Evolutionary conservation across 345 rosid genomes (phyloP).

Genomic region (Eucalyptus cloeziana): DNA sequence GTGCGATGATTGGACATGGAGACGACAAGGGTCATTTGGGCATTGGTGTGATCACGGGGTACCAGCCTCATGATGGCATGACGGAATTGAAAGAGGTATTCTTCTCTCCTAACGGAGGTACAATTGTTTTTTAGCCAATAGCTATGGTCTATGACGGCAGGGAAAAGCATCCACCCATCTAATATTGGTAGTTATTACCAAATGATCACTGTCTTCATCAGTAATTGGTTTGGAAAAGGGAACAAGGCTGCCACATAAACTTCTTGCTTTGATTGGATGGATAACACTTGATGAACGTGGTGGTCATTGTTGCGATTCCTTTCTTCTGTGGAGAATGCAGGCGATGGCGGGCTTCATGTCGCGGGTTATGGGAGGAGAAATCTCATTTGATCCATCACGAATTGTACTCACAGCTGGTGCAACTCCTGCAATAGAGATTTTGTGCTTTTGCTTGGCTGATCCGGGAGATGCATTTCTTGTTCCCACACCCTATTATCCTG

Average conservation of each 20-base stretch:
- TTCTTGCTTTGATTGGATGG: background rate
- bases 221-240: background rate
- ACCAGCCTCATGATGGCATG: conserved; percentile 67
- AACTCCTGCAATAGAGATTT: conserved; percentile 79
- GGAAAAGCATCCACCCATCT: background rate
- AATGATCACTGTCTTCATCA: background rate
- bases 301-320: background rate
- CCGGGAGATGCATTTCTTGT: conserved; percentile 80
- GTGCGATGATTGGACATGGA: conserved; percentile 23
- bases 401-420: conserved; percentile 74
- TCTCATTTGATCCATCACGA: conserved; percentile 59
- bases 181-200: background rate
- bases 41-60: conserved; percentile 54
- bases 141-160: background rate
- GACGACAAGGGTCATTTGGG: conserved; percentile 16
- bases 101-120: background rate
- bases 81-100: conserved; percentile 73
- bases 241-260: background rate
- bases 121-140: background rate
- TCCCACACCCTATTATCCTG: conserved; percentile 88
- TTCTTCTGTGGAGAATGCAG: conserved; percentile 13
- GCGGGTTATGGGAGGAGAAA: conserved; percentile 32
- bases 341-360: conserved; percentile 86
- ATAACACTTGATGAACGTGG: background rate
- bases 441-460: conserved; percentile 87